Evolutionary conservation across 1,284 basidiomycete species (phyloP), one percentile per base, ranked within the genome.

Genomic region (Microbotryum lychnidis-dioicae): DNA sequence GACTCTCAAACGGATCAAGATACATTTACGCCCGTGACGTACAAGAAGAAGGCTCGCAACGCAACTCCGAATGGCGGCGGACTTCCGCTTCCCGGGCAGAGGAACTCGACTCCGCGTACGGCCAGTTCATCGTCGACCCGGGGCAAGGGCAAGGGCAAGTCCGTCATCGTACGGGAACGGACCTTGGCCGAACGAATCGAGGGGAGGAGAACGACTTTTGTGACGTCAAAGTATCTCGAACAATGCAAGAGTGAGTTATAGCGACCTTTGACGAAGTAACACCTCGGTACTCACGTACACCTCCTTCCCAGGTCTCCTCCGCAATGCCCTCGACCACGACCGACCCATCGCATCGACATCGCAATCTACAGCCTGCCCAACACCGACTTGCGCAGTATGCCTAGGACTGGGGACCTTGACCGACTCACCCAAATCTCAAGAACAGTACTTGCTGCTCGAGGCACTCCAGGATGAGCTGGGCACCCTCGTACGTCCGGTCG

Each of bases 391-490:
- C 12, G 58, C 65, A 16, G 61, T 69, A 1, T 69, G 68, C 45
- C 50, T 69, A 1, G 68, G 68, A 0, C 37, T 69, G 20, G 68
- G 68, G 6, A 67, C 63, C 25, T 21, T 69, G 6, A 45, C 53
- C n/a, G 65, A 65, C 9, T 65, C 63, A 46, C 57, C 46, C 25
- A 67, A 69, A 29, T 57, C 63, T n/a, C 68, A 69, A 25, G 68
- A 69, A 9, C 68, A 69, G 50, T 67, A 59, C 51, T 9, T 67
- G 6, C 23, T 69, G 4, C 46, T 67, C 2, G 46, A 62, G 21
- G 61, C 29, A 5, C 46, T 69, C 21, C 8, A 60, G 16, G 50
- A 57, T 5, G 68, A 66, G 48, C 29, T 69, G 31, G 20, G 48
- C 6, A 23, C n/a, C 0, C 20, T 31, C 2, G 65, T 66, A 45